Conservation (phyloP, 2,329 filamentous ascomycete genomes). For the Boeremia lycopersici region DNA sequence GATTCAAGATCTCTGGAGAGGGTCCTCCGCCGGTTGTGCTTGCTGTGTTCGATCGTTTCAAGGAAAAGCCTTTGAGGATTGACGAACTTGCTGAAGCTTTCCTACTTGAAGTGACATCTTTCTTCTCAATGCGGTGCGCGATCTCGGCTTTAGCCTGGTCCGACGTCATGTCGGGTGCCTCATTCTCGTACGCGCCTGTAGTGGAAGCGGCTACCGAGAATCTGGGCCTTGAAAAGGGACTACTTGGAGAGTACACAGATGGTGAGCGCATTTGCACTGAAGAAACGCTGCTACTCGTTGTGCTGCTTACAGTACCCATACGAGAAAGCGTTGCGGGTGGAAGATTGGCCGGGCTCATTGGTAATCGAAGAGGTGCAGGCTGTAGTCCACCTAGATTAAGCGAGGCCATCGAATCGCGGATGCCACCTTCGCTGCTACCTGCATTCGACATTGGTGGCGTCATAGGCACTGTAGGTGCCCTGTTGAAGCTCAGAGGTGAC, state of each 20-base stretch:
- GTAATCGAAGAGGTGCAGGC: slow-evolving; percentile 1
- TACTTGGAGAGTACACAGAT: slow-evolving; percentile 3
- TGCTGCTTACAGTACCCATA: slow-evolving; percentile 19
- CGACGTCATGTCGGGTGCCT: slow-evolving; percentile 16
- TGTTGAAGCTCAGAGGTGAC: slow-evolving; percentile 18
- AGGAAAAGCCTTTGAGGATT: slow-evolving; percentile 19
- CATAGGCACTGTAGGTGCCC: slow-evolving; percentile 13
- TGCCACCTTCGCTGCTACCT: slow-evolving; percentile 16
- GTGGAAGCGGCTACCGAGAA: slow-evolving; percentile 20
- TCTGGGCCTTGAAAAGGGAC: slow-evolving; percentile 13
- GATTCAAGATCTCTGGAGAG: slow-evolving; percentile 14
- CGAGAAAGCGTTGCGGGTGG: slow-evolving; percentile 13
- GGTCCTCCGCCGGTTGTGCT: neutral
- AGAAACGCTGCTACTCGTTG: slow-evolving; percentile 12
- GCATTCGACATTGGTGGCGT: slow-evolving; percentile 23
- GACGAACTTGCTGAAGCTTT: slow-evolving; percentile 11
- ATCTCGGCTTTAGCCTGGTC: slow-evolving; percentile 23
- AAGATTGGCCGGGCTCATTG: slow-evolving; percentile 5
- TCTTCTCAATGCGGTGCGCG: slow-evolving; percentile 13
- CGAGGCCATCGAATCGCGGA: slow-evolving; percentile 22
- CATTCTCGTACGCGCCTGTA: slow-evolving; percentile 13
- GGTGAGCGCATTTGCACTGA: slow-evolving; percentile 4
- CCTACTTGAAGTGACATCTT: slow-evolving; percentile 5
- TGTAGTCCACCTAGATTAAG: slow-evolving; percentile 11
- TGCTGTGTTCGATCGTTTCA: slow-evolving; percentile 18